Evolutionary conservation across 148 eudicot genomes (phyloP), one percentile per base, ranked within the genome.

Genomic region (Euryodendron excelsum): DNA sequence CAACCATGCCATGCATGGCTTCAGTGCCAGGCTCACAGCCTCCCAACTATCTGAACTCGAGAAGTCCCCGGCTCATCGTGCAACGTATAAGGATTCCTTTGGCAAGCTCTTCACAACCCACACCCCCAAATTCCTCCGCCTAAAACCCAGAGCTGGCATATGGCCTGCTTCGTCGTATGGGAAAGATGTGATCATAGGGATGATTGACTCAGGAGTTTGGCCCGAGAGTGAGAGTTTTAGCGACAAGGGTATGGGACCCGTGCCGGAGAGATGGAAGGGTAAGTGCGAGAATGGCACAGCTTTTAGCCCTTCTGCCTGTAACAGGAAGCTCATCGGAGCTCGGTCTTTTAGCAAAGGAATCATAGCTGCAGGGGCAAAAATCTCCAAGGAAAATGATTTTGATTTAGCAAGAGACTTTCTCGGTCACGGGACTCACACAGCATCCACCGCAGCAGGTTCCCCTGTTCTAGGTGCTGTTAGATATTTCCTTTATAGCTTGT

Each of bases 281-380:
- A 14, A 5, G 1, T 81, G 80, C 41, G 77, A 72, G 33, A 71
- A 39, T 20, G 27, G 37, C 27, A 17, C 64, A 3, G 76, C 65
- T 31, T 76, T 76, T 5, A 53, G 14, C 73, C 14, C 59, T 21
- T 77, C 69, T 28, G n/a, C 60, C 28, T 82, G 84, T 70, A 82
- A 77, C 67, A 76, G 68, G 76, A 84, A 84, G 53, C 81, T 80
- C 6, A 84, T 84, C 3, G 86, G 86, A 17, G 86, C 84, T 2
- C 66, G 70, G 34, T 80, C 68, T 68, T 80, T 67, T 48, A n/a
- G 41, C 74, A 80, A 73, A 69, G 86, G 77, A 1, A 5, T 34
- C 34, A 31, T 23, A 21, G 27, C 48, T 5, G 11, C n/a, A 2
- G 73, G 73, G 2, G 0, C 3, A 4, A 41, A 69, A 1, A 41